Evolutionary conservation across 495 filamentous ascomycete species (phyloP).

Genomic region (Trypethelium eluteriae): DNA sequence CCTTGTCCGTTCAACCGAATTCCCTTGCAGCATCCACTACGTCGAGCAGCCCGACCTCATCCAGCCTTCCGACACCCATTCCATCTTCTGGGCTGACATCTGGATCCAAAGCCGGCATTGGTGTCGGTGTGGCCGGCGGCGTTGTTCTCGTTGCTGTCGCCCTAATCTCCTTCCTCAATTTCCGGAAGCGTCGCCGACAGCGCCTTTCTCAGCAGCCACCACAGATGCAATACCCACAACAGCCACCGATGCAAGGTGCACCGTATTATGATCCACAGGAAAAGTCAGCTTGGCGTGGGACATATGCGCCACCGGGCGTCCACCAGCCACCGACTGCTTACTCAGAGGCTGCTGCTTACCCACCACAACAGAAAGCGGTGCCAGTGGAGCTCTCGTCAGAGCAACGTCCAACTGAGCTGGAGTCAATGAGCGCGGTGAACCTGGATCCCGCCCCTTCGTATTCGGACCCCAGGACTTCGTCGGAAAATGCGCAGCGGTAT

Average conservation of each 20-base stretch:
- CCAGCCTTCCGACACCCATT: background rate
- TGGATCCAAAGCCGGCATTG: constrained; percentile 19
- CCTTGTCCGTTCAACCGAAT: too few species aligned
- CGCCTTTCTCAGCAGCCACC: background rate
- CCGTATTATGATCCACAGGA: background rate
- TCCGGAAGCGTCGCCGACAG: background rate
- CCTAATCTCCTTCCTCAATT: constrained; percentile 5
- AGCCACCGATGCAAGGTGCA: background rate
- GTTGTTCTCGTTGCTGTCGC: constrained; percentile 8
- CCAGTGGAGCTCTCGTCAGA: background rate
- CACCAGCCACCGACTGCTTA: background rate
- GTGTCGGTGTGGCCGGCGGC: constrained; percentile 12
- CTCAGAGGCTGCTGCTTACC: background rate
- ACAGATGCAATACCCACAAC: background rate
- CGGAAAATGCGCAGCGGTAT: background rate
- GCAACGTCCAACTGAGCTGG: background rate
- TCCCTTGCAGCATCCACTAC: background rate
- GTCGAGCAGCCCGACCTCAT: background rate
- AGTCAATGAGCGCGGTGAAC: background rate
- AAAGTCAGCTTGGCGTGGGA: background rate
- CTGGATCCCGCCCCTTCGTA: background rate
- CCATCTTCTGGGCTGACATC: background rate
- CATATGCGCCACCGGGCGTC: background rate
- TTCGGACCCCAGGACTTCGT: background rate
- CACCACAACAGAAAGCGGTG: background rate